phyloP scores from a whole-genome alignment of 345 rosid species.

The Pistacia atlantica region DNA sequence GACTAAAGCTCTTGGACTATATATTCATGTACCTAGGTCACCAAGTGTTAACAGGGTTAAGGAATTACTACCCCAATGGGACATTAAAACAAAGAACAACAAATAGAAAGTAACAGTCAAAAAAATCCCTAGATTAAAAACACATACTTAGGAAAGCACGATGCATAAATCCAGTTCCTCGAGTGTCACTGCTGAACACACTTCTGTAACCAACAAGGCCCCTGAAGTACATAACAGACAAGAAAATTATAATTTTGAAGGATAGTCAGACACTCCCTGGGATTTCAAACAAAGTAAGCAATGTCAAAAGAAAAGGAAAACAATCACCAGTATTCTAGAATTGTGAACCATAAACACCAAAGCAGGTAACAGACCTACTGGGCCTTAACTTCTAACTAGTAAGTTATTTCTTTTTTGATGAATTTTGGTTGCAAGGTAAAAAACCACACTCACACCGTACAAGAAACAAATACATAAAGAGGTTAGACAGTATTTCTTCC shows the following conservation, averaged over 20 bases:
- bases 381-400: neutral
- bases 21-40: too few species aligned
- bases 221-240: constrained; percentile 40
- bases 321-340: neutral
- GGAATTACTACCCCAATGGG: neutral
- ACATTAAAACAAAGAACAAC: neutral
- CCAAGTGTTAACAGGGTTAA: neutral
- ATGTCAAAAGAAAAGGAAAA: neutral
- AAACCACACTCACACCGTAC: neutral
- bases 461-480: neutral
- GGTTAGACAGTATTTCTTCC: neutral
- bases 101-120: constrained; percentile 1
- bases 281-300: constrained; percentile 1
- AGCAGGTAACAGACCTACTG: neutral
- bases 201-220: constrained; percentile 98
- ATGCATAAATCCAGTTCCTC: constrained; percentile 99
- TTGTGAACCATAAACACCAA: neutral
- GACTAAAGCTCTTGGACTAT: neutral
- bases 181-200: constrained; percentile 97
- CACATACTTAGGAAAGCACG: constrained; percentile 91
- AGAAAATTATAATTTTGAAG: neutral
- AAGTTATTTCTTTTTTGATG: neutral
- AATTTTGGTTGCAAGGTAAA: neutral
- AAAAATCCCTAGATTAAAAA: constrained; percentile 19
- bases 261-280: neutral